A percentile compares a stretch with the other conserved stretches of the same genome.
phyloP scores from a whole-genome alignment of 2,329 filamentous ascomycete species.

The Alternaria sp. region DNA sequence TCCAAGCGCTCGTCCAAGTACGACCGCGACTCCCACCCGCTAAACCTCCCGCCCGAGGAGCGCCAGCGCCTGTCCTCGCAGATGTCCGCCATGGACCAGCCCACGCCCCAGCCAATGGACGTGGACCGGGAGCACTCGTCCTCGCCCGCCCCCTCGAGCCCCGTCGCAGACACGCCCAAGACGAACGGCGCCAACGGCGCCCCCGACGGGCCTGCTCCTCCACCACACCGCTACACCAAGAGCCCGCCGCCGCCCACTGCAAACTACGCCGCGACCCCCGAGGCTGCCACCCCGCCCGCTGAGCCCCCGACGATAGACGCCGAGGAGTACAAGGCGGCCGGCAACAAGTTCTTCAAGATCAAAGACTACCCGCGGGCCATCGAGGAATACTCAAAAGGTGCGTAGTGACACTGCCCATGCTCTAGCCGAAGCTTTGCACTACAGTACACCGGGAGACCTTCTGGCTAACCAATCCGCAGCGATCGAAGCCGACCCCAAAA shows the following conservation, averaged over 20 bases:
- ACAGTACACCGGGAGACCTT: conserved; percentile 16
- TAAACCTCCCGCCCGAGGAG: conserved; percentile 90
- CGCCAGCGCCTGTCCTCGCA: conserved; percentile 74
- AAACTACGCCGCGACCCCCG: conserved; percentile 47
- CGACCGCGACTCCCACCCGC: conserved; percentile 78
- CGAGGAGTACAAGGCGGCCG: conserved; percentile 87
- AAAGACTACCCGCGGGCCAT: conserved; percentile 88
- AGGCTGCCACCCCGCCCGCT: conserved; percentile 48
- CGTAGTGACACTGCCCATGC: conserved; percentile 34
- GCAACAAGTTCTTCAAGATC: conserved; percentile 97
- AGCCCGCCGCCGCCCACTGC: conserved; percentile 55
- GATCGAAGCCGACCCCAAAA: conserved; percentile 83
- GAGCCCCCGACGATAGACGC: conserved; percentile 71
- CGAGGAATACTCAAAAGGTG: conserved; percentile 94
- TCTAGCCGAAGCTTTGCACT: conserved; percentile 14
- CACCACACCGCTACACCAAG: conserved; percentile 68
- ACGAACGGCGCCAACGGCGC: conserved; percentile 55
- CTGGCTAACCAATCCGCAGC: conserved; percentile 61
- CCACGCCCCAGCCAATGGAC: conserved; percentile 71
- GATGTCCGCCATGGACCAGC: conserved; percentile 65
- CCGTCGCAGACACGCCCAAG: conserved; percentile 56
- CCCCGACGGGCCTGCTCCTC: conserved; percentile 67
- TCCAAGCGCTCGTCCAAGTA: conserved; percentile 49
- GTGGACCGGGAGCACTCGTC: conserved; percentile 70
- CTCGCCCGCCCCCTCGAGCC: conserved; percentile 61